phyloP scores from a whole-genome alignment of 768 basidiomycete species.

The Rhizopogon vesiculosus region DNA sequence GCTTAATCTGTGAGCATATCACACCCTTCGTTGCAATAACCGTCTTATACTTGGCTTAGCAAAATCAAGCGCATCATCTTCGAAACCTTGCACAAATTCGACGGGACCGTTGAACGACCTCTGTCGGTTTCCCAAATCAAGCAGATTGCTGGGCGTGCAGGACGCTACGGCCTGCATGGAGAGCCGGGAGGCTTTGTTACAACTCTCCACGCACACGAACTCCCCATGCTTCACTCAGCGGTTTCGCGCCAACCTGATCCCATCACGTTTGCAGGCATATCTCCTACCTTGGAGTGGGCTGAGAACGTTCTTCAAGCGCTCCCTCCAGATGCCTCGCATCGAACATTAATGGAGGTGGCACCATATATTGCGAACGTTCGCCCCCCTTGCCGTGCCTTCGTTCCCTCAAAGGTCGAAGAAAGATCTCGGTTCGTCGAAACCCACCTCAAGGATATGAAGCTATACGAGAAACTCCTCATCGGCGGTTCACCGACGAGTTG shows the following conservation, averaged over 20 bases:
- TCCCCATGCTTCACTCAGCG: conserved; percentile 53
- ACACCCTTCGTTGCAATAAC: not conserved
- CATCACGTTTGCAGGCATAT: conserved; percentile 50
- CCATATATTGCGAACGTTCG: conserved; percentile 43
- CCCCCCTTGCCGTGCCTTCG: conserved; percentile 36
- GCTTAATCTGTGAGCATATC: conserved; percentile 74
- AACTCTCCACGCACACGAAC: conserved; percentile 58
- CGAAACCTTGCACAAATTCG: conserved; percentile 60
- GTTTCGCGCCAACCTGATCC: conserved; percentile 47
- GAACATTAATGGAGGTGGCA: conserved; percentile 45
- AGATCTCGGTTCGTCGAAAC: conserved; percentile 42
- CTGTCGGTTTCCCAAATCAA: conserved; percentile 79
- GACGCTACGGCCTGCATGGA: conserved; percentile 73
- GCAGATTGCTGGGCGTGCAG: conserved; percentile 93
- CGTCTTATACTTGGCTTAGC: conserved; percentile 34
- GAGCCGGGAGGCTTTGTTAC: conserved; percentile 64
- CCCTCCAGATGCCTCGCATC: conserved; percentile 35
- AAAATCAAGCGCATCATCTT: conserved; percentile 91
- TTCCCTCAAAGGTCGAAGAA: conserved; percentile 16
- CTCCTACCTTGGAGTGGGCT: conserved; percentile 21
- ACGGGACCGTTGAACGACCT: conserved; percentile 38
- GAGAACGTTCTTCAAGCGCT: conserved; percentile 33
- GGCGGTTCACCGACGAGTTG: conserved; percentile 52
- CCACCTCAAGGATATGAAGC: conserved; percentile 30
- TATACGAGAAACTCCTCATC: conserved; percentile 41